phyloP scores from a whole-genome alignment of 306 rosid genomes.

The Trifolium repens region DNA sequence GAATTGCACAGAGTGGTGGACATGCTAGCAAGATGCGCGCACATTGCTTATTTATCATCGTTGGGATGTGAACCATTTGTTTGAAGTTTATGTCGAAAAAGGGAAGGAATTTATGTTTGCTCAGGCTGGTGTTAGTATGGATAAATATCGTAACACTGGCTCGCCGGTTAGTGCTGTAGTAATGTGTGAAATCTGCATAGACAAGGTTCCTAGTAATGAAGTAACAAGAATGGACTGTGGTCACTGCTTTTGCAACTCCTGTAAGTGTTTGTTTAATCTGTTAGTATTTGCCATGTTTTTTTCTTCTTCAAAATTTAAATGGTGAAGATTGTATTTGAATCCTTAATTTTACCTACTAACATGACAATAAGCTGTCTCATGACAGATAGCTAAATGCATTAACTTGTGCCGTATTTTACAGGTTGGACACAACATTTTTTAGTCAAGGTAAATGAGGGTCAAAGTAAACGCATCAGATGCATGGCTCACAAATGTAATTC shows the following conservation, averaged over 20 bases:
- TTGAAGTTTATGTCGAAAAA: conserved; percentile 70
- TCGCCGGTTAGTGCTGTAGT: conserved; percentile 43
- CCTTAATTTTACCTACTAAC: neutral
- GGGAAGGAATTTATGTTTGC: conserved; percentile 62
- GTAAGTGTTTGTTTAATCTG: conserved; percentile 57
- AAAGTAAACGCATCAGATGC: conserved; percentile 88
- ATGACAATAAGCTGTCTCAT: neutral
- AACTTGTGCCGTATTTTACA: conserved; percentile 29
- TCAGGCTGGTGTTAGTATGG: conserved; percentile 80
- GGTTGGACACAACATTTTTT: conserved; percentile 94
- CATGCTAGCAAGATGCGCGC: conserved; percentile 83
- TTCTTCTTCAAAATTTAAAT: neutral
- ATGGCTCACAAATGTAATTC: conserved; percentile 92
- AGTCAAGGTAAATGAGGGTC: conserved; percentile 93
- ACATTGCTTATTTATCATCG: conserved; percentile 82
- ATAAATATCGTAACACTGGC: conserved; percentile 48
- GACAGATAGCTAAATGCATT: too few relatives aligned
- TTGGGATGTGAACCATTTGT: conserved; percentile 85
- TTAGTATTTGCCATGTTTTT: conserved; percentile 4
- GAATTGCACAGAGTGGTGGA: conserved; percentile 91
- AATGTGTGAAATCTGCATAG: conserved; percentile 80
- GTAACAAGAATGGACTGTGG: conserved; percentile 90
- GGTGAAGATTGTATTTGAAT: neutral
- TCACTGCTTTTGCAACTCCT: conserved; percentile 87
- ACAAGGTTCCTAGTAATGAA: conserved; percentile 64